phyloP scores from a whole-genome alignment of 129 eudicot genomes.

The Chrysanthemum seticuspe region DNA sequence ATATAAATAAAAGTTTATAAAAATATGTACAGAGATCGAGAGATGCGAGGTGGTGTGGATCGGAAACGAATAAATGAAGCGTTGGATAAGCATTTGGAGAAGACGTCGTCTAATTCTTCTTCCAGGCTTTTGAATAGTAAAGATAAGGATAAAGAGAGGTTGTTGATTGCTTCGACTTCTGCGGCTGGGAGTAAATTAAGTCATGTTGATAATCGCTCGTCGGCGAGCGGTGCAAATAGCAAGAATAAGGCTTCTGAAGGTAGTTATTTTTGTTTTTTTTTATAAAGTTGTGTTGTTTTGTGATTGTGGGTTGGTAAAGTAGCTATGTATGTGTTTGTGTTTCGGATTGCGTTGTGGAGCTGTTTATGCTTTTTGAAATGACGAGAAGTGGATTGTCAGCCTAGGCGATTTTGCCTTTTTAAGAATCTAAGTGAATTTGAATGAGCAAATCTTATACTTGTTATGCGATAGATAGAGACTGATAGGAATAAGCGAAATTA shows the following conservation, averaged over 20 bases:
- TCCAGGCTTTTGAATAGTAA: constrained; percentile 46
- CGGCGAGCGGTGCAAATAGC: not conserved
- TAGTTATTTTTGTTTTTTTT: not conserved
- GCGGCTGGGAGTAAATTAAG: constrained; percentile 29
- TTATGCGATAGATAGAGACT: no score
- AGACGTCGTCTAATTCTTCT: constrained; percentile 52
- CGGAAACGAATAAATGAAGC: constrained; percentile 84
- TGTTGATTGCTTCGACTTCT: constrained; percentile 57
- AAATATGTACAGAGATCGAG: constrained; percentile 70
- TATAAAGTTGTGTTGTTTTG: not conserved
- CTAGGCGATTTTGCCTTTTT: no score
- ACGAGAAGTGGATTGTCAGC: no score
- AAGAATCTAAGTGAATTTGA: no score
- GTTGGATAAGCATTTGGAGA: constrained; percentile 77
- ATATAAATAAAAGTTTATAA: not conserved
- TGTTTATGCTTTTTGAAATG: no score
- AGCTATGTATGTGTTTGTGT: no score
- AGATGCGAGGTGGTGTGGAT: constrained; percentile 56
- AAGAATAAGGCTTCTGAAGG: not conserved
- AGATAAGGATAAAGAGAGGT: constrained; percentile 41
- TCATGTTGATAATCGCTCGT: no score
- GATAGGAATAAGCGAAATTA: no score
- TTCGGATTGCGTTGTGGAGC: no score
- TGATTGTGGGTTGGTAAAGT: not conserved
- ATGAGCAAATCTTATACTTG: no score